These are phyloP conservation scores for Salvia splendens DNA, from an alignment of 257 asterid species.

Conservation along the genomic window DNA sequence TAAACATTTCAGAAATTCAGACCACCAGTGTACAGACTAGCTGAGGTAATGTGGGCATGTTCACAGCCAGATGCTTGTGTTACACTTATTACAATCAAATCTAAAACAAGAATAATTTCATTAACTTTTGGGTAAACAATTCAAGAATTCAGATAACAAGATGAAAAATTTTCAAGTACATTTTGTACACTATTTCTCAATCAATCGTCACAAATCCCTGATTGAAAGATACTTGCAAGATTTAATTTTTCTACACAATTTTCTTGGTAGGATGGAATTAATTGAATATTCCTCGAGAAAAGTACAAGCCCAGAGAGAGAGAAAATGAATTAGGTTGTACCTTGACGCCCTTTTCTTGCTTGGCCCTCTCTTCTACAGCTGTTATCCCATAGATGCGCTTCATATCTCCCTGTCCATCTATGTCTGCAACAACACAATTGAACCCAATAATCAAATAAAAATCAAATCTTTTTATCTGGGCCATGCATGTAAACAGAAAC, in stretches of 20 bases:
- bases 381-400: slow-evolving; percentile 99
- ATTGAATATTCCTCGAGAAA: slow-evolving; percentile 27
- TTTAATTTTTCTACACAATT: neutral
- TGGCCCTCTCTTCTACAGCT: slow-evolving; percentile 99
- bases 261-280: slow-evolving; percentile 21
- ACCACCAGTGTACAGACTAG: slow-evolving; percentile 65
- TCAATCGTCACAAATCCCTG: slow-evolving; percentile 59
- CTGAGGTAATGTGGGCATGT: slow-evolving; percentile 41
- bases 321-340: slow-evolving; percentile 41
- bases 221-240: slow-evolving; percentile 15
- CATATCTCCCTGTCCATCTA: slow-evolving; percentile 99
- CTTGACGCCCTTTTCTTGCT: slow-evolving; percentile 99
- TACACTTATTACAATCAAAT: slow-evolving; percentile 15
- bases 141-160: slow-evolving; percentile 23
- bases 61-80: slow-evolving; percentile 24
- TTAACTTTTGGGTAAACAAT: slow-evolving; percentile 32
- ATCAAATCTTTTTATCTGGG: neutral
- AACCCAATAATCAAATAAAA: neutral
- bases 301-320: slow-evolving; percentile 31
- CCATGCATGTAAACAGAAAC: slow-evolving; percentile 16
- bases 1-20: slow-evolving; percentile 55
- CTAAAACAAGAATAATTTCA: slow-evolving; percentile 22
- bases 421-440: slow-evolving; percentile 48
- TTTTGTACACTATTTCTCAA: slow-evolving; percentile 45
- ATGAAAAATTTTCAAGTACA: slow-evolving; percentile 31